Conservation (phyloP, 1,139 yeast genomes). For the Suhomyces ambrosiae region DNA sequence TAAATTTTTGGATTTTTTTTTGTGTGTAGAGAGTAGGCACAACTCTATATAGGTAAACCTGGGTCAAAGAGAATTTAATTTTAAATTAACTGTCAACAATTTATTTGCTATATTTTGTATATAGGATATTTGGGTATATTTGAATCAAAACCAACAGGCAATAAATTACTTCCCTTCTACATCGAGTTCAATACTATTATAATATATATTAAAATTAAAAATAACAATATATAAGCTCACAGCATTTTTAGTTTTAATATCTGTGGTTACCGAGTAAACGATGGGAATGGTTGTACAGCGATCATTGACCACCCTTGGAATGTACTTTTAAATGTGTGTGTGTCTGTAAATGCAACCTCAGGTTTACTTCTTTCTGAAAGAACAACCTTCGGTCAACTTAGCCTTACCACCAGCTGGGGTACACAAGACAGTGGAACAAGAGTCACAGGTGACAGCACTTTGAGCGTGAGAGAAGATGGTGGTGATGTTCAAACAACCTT, state of each 20-base stretch:
- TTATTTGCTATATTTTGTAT: too few relatives aligned
- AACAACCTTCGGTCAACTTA: slow-evolving; percentile 97
- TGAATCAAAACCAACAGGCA: too few relatives aligned
- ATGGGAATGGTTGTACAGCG: slow-evolving; percentile 10
- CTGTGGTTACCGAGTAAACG: slow-evolving; percentile 9
- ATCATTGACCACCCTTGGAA: slow-evolving; percentile 5
- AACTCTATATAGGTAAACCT: too few relatives aligned
- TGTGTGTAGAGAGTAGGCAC: too few relatives aligned
- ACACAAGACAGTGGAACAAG: slow-evolving; percentile 97
- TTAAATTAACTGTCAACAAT: not conserved
- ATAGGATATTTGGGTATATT: too few relatives aligned
- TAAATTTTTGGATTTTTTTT: too few relatives aligned
- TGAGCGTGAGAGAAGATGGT: slow-evolving; percentile 99
- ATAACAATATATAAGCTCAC: slow-evolving; percentile 8
- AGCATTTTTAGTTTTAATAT: slow-evolving; percentile 9
- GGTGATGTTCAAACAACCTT: slow-evolving; percentile 98
- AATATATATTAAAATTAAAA: slow-evolving; percentile 12
- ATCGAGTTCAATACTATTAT: slow-evolving; percentile 9
- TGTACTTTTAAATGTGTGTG: slow-evolving; percentile 12
- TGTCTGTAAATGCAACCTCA: slow-evolving; percentile 7
- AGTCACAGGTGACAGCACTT: slow-evolving; percentile 99
- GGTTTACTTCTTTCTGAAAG: slow-evolving; percentile 96
- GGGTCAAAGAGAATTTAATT: too few relatives aligned
- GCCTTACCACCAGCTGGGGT: slow-evolving; percentile 99
- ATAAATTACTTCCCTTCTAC: slow-evolving; percentile 1